A percentile compares a stretch with the other conserved stretches of the same genome.
Evolutionary conservation across 192 early-diverging fungal species (phyloP).

Genomic region (Backusella morwellensis): DNA sequence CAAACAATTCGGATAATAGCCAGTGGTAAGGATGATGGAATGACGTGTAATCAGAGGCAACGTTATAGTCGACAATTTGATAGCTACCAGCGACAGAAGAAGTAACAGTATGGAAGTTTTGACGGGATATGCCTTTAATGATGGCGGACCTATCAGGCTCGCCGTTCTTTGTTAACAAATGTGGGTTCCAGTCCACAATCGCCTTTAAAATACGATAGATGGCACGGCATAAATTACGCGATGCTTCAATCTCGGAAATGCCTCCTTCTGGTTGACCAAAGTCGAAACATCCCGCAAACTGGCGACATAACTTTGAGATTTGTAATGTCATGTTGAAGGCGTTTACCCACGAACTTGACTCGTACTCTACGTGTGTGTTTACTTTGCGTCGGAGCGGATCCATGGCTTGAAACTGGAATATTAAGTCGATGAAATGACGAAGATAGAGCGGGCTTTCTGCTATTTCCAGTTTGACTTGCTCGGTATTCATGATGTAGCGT

Average conservation of each 20-base stretch:
- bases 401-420: slow-evolving; percentile 91
- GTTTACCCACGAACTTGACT: slow-evolving; percentile 87
- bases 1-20: slow-evolving; percentile 79
- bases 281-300: slow-evolving; percentile 65
- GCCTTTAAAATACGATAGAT: slow-evolving; percentile 23
- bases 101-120: slow-evolving; percentile 40
- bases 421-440: slow-evolving; percentile 71
- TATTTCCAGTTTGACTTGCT: slow-evolving; percentile 59
- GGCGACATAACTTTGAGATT: slow-evolving; percentile 73
- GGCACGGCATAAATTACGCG: slow-evolving; percentile 19
- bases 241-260: not conserved
- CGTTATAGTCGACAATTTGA: slow-evolving; percentile 57
- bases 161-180: not conserved
- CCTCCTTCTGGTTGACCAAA: not conserved
- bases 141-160: not conserved
- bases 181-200: slow-evolving; percentile 16
- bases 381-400: slow-evolving; percentile 78
- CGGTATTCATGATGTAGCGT: slow-evolving; percentile 63
- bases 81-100: slow-evolving; percentile 38
- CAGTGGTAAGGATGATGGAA: slow-evolving; percentile 94
- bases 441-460: slow-evolving; percentile 59
- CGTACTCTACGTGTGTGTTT: slow-evolving; percentile 88
- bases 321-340: slow-evolving; percentile 87
- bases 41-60: slow-evolving; percentile 62
- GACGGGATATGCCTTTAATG: slow-evolving; percentile 15